These are phyloP conservation scores for Phoenix dactylifera DNA, from an alignment of 176 grass and related monocot species.

Conservation along the genomic window DNA sequence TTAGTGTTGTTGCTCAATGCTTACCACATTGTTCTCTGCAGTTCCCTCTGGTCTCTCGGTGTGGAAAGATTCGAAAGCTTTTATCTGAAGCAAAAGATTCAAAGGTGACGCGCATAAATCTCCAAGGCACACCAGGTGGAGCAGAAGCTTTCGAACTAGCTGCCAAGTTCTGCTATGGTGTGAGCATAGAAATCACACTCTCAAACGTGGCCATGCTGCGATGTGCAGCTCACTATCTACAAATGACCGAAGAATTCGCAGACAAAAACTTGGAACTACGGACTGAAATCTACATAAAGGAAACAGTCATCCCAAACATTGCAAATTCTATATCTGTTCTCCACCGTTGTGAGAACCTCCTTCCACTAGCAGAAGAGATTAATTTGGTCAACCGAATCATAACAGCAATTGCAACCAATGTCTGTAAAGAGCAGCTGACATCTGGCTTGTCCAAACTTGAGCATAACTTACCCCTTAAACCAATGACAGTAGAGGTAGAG, in stretches of 20 bases:
- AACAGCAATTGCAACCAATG: constrained; percentile 49
- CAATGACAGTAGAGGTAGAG: constrained; percentile 16
- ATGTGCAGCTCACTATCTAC: constrained; percentile 73
- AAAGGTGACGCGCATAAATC: constrained; percentile 50
- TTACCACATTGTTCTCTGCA: constrained; percentile 59
- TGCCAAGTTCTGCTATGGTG: constrained; percentile 87
- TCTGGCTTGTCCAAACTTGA: constrained; percentile 67
- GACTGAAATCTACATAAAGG: constrained; percentile 56
- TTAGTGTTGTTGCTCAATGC: neutral
- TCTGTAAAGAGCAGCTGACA: constrained; percentile 82
- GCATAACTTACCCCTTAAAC: constrained; percentile 26
- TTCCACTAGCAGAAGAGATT: constrained; percentile 67
- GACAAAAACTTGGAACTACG: constrained; percentile 65
- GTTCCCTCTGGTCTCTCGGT: constrained; percentile 91
- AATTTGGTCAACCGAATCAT: constrained; percentile 43
- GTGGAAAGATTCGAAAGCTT: constrained; percentile 76
- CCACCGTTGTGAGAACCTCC: constrained; percentile 55
- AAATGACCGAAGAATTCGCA: constrained; percentile 78
- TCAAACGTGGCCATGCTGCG: constrained; percentile 67
- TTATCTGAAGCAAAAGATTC: constrained; percentile 59
- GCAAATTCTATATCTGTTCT: constrained; percentile 58
- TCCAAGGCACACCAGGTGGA: constrained; percentile 56
- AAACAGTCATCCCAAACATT: constrained; percentile 60
- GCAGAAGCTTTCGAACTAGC: constrained; percentile 74
- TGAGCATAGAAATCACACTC: constrained; percentile 52